A percentile compares a stretch with the other conserved stretches of the same genome.
Evolutionary conservation across 805 yeast species (phyloP).

Genomic region (Saccharomycopsis sp.): DNA sequence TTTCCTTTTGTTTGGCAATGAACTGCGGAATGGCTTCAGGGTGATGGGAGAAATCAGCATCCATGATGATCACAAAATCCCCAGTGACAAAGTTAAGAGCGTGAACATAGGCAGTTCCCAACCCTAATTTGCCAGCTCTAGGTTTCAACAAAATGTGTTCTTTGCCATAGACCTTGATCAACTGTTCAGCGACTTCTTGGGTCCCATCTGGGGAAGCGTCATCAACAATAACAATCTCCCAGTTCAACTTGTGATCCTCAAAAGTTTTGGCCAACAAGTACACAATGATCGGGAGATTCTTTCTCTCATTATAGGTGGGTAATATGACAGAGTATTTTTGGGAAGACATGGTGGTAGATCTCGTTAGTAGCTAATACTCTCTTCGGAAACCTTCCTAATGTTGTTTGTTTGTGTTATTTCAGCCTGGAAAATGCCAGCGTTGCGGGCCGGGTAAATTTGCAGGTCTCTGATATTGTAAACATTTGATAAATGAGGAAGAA

Average conservation of each 20-base stretch:
- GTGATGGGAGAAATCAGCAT: slow-evolving; percentile 76
- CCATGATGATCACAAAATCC: slow-evolving; percentile 70
- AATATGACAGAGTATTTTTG: slow-evolving; percentile 63
- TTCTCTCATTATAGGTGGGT: slow-evolving; percentile 70
- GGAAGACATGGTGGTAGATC: slow-evolving; percentile 4
- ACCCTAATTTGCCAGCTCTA: slow-evolving; percentile 67
- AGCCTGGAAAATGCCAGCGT: too few species aligned
- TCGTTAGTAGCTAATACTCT: too few species aligned
- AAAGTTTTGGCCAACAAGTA: slow-evolving; percentile 64
- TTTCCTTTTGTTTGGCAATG: slow-evolving; percentile 44
- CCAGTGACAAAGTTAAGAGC: slow-evolving; percentile 66
- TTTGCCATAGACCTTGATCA: slow-evolving; percentile 45
- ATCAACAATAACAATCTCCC: slow-evolving; percentile 74
- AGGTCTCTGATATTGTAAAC: too few species aligned
- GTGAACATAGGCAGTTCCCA: slow-evolving; percentile 75
- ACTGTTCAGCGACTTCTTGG: slow-evolving; percentile 56
- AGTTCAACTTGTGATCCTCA: slow-evolving; percentile 41
- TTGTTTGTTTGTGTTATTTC: too few species aligned
- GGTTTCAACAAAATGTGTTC: slow-evolving; percentile 56
- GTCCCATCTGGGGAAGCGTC: slow-evolving; percentile 80
- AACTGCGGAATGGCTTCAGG: slow-evolving; percentile 73
- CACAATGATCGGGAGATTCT: slow-evolving; percentile 56
- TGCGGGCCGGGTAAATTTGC: too few species aligned
- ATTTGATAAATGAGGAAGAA: too few species aligned
- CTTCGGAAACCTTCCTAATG: too few species aligned